Base-by-base conservation (phyloP, 192 early-diverging fungal species). In the Podila verticillata region DNA sequence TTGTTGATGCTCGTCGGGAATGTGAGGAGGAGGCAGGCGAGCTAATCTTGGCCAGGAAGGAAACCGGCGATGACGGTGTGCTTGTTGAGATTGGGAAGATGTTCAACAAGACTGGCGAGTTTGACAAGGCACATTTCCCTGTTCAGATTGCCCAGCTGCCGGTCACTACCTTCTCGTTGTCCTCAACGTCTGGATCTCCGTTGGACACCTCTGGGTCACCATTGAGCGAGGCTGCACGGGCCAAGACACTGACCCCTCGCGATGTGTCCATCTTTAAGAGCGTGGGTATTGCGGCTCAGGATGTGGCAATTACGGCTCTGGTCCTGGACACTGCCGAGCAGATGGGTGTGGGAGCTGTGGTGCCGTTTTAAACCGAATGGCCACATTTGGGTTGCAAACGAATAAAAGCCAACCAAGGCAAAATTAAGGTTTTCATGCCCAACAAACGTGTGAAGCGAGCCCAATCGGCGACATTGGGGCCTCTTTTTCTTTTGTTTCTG, bases 181-280 rank as follows among this genome's bases (percentile, higher is more conserved):
- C 61, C 10, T 63, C 61, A 17, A 39, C 36, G 13, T 26, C 35
- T 19, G 56, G 34, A 67, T 4, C 28, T 24, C n/a, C 51, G 24
- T n/a, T 26, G 24, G 51, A 24, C n/a, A 54, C 39, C 39, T 35
- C 28, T 36, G 34, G 58, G 15, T 29, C 36, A 31, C 26, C 28
- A 44, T 15, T 44, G 39, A 44, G 17, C 59, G 49, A 66, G 49
- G 30, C 58, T n/a, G 65, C 26, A 1, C 22, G 28, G 3, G 32
- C 39, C 34, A 13, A 26, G 20, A 48, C 70, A 36, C 26, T 44
- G 19, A 30, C 6, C 2, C 26, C 8, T 10, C 64, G 69, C 10
- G 81, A 85, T 63, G 69, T 85, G 15, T 69, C 87, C 4, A 84
- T 89, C 32, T 89, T 87, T 35, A 89, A 89, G 74, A 87, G 86